Evolutionary conservation across 2,329 filamentous ascomycete genomes (phyloP).

Genomic region (Pseudogymnoascus sp.): DNA sequence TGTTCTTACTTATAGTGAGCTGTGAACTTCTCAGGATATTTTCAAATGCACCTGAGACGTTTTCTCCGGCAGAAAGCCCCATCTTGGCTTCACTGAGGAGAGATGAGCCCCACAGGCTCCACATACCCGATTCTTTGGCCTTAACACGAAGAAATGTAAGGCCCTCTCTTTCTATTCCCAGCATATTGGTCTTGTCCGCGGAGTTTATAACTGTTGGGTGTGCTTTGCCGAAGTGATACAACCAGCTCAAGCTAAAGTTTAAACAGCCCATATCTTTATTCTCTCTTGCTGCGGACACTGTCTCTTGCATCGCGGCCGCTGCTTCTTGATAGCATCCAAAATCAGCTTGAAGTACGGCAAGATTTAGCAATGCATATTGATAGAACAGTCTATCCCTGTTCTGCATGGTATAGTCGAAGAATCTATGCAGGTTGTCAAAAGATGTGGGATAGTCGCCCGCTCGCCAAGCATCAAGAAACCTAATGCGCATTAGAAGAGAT

Average conservation of each 20-base stretch:
- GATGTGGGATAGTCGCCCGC: conserved; percentile 83
- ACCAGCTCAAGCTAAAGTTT: conserved; percentile 92
- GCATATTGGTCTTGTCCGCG: conserved; percentile 61
- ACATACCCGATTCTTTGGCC: conserved; percentile 79
- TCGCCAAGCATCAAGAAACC: conserved; percentile 86
- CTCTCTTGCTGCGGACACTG: conserved; percentile 87
- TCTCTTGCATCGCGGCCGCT: conserved; percentile 88
- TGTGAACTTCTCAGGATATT: conserved; percentile 75
- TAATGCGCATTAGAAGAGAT: conserved; percentile 28
- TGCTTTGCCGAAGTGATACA: conserved; percentile 86
- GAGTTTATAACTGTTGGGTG: conserved; percentile 67
- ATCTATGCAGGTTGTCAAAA: conserved; percentile 85
- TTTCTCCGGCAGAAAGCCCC: conserved; percentile 61
- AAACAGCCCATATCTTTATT: conserved; percentile 87
- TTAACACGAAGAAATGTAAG: conserved; percentile 77
- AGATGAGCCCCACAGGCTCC: conserved; percentile 73
- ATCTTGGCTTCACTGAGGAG: conserved; percentile 80
- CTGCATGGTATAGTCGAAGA: conserved; percentile 95
- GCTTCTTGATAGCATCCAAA: conserved; percentile 89
- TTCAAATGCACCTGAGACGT: conserved; percentile 58
- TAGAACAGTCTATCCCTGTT: conserved; percentile 77
- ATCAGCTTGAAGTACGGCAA: conserved; percentile 88
- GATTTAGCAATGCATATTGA: conserved; percentile 87
- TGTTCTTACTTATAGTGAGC: conserved; percentile 66
- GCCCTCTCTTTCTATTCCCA: conserved; percentile 72